Base-by-base conservation (phyloP, 2,329 filamentous ascomycete species). In the Aureobasidium mangrovei region DNA sequence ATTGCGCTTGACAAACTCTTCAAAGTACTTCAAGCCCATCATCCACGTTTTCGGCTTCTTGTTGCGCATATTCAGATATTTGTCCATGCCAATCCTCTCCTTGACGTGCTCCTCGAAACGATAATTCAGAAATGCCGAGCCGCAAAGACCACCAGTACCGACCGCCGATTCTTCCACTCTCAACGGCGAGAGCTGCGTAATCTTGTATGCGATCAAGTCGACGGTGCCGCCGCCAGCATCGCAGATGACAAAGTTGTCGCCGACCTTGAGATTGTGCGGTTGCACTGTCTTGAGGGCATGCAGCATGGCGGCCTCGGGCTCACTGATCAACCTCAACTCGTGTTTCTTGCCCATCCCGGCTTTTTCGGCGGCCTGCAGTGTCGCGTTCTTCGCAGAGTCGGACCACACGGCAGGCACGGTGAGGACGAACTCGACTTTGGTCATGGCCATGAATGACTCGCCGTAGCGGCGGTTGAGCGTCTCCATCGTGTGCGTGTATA, bases 361-460 rank as follows among this genome's bases (percentile, higher is more conserved):
- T 56, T 82, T 75, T 71, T 90, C 85, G 10, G 87, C 87, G 4
- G 88, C 88, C 64, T 86, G 80, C 48, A 91, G 70, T 2, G 87
- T 91, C 5, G 86, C 86, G 66, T 89, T 87, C 72, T 91, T 91
- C 24, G 87, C 88, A 0, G 85, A 81, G 66, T 93, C 88, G 24
- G 83, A 88, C 88, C 88, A 93, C 5, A 91, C 86, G 7, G 88
- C 88, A 5, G 88, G 88, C 49, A 86, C 88, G 0, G 87, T 91
- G 55, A 93, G 75, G 48, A 91, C 85, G 62, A 88, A 91, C 59
- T 91, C 83, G 38, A 89, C 82, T 62, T 83, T 84, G 5, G 86
- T 90, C 7, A 80, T 82, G 3, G 45, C 27, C 54, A 56, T 56
- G 33, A 56, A 56, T 2, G 28, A 18, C 41, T 51, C 51, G 61